Percentiles rank a stretch among this genome's conserved stretches.
Conservation (phyloP, 495 filamentous ascomycete species). For the Corynascus novoguineensis region DNA sequence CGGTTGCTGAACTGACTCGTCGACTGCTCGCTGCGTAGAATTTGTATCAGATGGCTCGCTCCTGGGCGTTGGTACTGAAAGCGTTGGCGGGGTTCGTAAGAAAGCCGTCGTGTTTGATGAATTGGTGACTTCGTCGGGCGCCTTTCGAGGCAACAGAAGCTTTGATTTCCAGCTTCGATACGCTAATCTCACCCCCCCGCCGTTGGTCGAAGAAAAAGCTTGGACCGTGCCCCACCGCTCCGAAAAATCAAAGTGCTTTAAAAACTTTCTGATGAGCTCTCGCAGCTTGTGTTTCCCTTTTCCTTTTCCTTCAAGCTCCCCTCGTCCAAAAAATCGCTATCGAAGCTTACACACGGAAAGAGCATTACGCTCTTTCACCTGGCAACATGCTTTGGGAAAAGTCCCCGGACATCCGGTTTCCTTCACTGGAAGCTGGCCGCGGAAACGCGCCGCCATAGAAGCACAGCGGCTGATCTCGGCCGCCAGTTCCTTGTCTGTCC, state of each 20-base stretch:
- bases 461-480: constrained; percentile 63
- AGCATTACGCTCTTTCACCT: constrained; percentile 36
- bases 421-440: constrained; percentile 40
- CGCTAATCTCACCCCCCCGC: not conserved
- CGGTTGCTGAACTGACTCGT: not conserved
- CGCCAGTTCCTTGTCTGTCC: constrained; percentile 58
- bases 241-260: constrained; percentile 11
- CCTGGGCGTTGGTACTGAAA: not conserved
- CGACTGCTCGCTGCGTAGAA: not conserved
- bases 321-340: constrained; percentile 99
- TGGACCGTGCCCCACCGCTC: constrained; percentile 10
- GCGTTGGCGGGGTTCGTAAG: not conserved
- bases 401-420: constrained; percentile 92
- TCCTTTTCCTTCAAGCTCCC: constrained; percentile 53
- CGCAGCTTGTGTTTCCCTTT: constrained; percentile 27
- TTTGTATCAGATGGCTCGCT: not conserved
- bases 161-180: not conserved
- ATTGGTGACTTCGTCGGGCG: not conserved
- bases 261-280: constrained; percentile 22
- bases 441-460: constrained; percentile 99
- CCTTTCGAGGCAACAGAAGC: not conserved
- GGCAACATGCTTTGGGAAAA: constrained; percentile 87
- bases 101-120: not conserved
- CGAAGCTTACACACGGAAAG: constrained; percentile 96
- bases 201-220: not conserved